Evolutionary conservation across 1,139 yeast genomes (phyloP).

Genomic region (Yamadazyma aaseri): DNA sequence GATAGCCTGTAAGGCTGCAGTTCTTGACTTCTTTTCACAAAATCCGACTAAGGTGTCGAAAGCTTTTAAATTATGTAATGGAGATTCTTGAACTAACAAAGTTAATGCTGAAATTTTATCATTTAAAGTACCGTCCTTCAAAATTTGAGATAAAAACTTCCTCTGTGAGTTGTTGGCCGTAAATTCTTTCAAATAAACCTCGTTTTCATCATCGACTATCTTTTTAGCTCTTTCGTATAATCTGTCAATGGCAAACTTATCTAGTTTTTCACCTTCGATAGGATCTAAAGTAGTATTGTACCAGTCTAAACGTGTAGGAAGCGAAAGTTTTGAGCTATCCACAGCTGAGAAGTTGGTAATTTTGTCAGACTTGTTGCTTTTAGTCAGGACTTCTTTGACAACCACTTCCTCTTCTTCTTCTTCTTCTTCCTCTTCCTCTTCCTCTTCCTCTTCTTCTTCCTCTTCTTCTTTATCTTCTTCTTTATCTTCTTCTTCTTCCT

Average conservation of each 20-base stretch:
- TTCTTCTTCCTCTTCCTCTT: slow-evolving; percentile 21
- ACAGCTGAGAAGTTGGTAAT: slow-evolving; percentile 56
- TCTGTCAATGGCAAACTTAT: slow-evolving; percentile 51
- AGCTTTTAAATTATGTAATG: slow-evolving; percentile 83
- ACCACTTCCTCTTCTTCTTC: slow-evolving; percentile 15
- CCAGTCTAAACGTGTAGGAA: slow-evolving; percentile 78
- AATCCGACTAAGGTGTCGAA: slow-evolving; percentile 73
- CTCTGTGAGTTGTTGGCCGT: slow-evolving; percentile 80
- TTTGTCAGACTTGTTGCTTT: slow-evolving; percentile 33
- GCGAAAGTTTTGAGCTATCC: slow-evolving; percentile 51
- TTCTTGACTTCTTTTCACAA: slow-evolving; percentile 90
- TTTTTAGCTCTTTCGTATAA: slow-evolving; percentile 66
- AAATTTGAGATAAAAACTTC: slow-evolving; percentile 84
- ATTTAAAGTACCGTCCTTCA: slow-evolving; percentile 88
- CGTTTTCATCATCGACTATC: slow-evolving; percentile 69
- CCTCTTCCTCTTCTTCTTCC: slow-evolving; percentile 18
- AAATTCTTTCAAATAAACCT: slow-evolving; percentile 71
- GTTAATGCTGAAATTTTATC: slow-evolving; percentile 97
- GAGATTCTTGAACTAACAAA: slow-evolving; percentile 89
- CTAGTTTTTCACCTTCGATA: slow-evolving; percentile 41
- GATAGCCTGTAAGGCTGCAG: slow-evolving; percentile 88
- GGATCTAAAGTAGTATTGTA: slow-evolving; percentile 47
- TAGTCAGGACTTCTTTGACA: slow-evolving; percentile 15
- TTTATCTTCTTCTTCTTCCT: slow-evolving; percentile 20
- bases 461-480: slow-evolving; percentile 17